Evolutionary conservation across 768 basidiomycete species (phyloP), one percentile per base, ranked within the genome.

Genomic region (Gymnopilus dilepis): DNA sequence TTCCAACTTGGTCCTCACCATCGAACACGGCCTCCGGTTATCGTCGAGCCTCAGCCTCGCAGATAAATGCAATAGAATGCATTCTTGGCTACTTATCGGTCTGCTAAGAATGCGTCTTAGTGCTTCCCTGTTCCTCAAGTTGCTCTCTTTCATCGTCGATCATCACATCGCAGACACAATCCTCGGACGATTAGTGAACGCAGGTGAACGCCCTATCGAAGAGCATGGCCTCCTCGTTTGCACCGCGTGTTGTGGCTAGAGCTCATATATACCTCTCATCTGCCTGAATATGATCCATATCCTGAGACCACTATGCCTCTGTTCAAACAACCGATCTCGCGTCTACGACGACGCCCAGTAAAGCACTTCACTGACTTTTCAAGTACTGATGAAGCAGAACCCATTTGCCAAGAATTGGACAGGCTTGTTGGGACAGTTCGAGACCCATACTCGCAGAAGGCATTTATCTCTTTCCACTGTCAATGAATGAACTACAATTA

Each of bases 381-480:
- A 6, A 83, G 81, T 12, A 81, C 81, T 62, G 80, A 84, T 33
- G 81, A 82, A 6, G 79, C 84, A 58, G 86, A 86, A 72, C 75
- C 81, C 22, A 89, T 90, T 81, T 79, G 83, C 60, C 84, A 82
- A 72, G 91, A 92, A 74, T 81, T 94, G 60, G 84, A 84, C 71
- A 75, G 79, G 60, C 85, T 95, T 69, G 84, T 91, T 59, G 77
- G 79, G 52, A 82, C 83, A n/a, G 81, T 88, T 53, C 73, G 84
- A 53, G 86, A 90, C 70, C 75, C 82, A 34, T 68, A 69, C 26
- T 75, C 79, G 56, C 84, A 83, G 72, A 90, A 88, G 83, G 91
- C 88, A 37, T 37, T 15, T 38, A 40, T 15, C 30, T 30, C 9
- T 7, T 40, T 13, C 57, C 22, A 41, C 13, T 28, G 38, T 28